Percentiles rank a stretch among this genome's conserved stretches.
Conservation (phyloP, 257 asterid genomes). For the Knoxia roxburghii region DNA sequence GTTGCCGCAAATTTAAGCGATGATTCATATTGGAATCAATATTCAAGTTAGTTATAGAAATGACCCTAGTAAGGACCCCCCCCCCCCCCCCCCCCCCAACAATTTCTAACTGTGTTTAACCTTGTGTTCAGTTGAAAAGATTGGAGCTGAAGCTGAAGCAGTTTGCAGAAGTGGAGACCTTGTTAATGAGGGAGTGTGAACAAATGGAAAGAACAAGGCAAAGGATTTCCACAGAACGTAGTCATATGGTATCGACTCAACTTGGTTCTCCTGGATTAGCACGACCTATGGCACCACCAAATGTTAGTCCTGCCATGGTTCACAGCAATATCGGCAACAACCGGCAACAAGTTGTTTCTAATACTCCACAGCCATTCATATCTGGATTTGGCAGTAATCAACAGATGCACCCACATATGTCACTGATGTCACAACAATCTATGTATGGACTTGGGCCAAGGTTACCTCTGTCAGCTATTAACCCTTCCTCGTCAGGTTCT, state of each 20-base stretch:
- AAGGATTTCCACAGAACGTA: conserved; percentile 59
- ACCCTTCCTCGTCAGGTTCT: conserved; percentile 62
- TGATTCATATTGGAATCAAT: not conserved
- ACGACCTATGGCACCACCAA: conserved; percentile 52
- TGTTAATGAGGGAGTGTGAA: conserved; percentile 93
- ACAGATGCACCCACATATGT: conserved; percentile 65
- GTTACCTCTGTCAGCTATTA: conserved; percentile 71
- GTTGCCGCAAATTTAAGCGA: not conserved
- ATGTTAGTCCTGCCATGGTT: conserved; percentile 33
- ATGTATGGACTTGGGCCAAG: conserved; percentile 83
- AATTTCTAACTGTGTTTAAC: not conserved
- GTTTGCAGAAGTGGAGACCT: conserved; percentile 95
- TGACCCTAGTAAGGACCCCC: not conserved
- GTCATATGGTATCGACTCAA: conserved; percentile 49
- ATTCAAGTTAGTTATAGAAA: not conserved
- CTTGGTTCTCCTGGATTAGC: conserved; percentile 49
- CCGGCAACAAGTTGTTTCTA: conserved; percentile 53
- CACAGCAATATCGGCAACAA: conserved; percentile 42
- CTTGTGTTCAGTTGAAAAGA: conserved; percentile 68
- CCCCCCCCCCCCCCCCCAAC: too few relatives aligned
- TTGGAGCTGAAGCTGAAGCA: conserved; percentile 97
- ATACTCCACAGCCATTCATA: conserved; percentile 52
- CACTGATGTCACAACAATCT: conserved; percentile 64
- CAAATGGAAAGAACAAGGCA: conserved; percentile 86
- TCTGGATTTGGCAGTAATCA: conserved; percentile 68